These are phyloP conservation scores for Aspergillus brunneoviolaceus DNA, from an alignment of 2,329 filamentous ascomycete genomes.

Conservation along the genomic window DNA sequence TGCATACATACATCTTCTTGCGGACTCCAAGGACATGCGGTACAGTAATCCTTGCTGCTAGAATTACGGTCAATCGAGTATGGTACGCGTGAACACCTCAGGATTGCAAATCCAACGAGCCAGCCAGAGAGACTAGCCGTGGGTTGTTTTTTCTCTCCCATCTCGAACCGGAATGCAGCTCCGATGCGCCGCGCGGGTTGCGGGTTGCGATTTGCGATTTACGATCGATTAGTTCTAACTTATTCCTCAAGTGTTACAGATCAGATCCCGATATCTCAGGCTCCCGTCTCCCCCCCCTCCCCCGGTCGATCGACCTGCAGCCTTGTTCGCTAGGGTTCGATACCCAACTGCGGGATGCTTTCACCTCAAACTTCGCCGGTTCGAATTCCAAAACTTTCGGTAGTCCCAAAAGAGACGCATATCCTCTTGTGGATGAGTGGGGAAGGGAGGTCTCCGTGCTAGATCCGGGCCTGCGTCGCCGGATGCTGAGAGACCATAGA, in stretches of 20 bases:
- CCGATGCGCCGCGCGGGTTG: background rate
- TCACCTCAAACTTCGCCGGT: background rate
- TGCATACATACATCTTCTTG: no score
- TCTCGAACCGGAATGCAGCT: background rate
- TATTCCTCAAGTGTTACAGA: background rate
- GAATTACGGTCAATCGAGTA: background rate
- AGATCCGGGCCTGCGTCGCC: background rate
- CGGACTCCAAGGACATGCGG: no score
- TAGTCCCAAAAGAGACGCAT: background rate
- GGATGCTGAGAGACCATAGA: no score
- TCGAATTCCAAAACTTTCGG: background rate
- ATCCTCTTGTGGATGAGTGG: background rate
- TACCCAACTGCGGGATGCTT: background rate
- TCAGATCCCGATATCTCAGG: constrained; percentile 4
- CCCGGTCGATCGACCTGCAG: constrained; percentile 1
- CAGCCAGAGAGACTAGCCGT: background rate
- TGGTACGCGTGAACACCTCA: background rate
- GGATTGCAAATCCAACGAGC: background rate
- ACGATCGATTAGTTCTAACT: background rate
- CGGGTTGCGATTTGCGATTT: no score
- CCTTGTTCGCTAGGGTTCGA: background rate
- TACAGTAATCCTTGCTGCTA: background rate
- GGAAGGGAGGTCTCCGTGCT: background rate
- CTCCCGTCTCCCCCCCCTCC: background rate
- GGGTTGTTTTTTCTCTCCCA: background rate